These are phyloP conservation scores for Penicillium silybi DNA, from an alignment of 495 filamentous ascomycete genomes.

Conservation along the genomic window DNA sequence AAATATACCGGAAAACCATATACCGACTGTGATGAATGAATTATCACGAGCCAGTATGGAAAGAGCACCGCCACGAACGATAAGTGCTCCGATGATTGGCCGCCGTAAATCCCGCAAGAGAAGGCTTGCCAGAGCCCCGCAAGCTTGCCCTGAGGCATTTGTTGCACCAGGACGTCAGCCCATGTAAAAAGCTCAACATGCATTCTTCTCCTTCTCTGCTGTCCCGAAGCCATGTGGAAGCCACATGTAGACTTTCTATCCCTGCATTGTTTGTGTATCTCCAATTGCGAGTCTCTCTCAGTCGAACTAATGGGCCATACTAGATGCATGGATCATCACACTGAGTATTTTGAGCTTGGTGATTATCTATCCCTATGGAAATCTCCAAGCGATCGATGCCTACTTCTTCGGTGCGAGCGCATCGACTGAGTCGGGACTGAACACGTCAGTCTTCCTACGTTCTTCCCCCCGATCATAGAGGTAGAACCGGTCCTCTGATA, in stretches of 20 bases:
- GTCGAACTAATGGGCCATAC: background rate
- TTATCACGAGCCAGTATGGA: no score
- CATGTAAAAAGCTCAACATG: background rate
- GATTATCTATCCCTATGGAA: slow-evolving; percentile 39
- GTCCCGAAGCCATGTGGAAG: slow-evolving; percentile 22
- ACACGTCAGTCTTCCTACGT: slow-evolving; percentile 31
- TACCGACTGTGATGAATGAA: no score
- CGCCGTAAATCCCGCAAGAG: background rate
- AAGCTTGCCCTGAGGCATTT: background rate
- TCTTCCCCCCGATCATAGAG: slow-evolving; percentile 1
- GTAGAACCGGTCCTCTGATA: no score
- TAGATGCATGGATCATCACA: slow-evolving; percentile 38
- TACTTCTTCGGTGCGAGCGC: slow-evolving; percentile 44
- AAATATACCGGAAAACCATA: no score
- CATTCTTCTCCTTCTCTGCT: background rate
- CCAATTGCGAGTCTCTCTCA: background rate
- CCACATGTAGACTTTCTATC: slow-evolving; percentile 64
- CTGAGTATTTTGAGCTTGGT: slow-evolving; percentile 31
- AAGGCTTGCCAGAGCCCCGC: background rate
- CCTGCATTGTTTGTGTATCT: slow-evolving; percentile 44
- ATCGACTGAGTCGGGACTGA: slow-evolving; percentile 40
- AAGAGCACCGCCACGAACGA: no score
- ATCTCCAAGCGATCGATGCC: slow-evolving; percentile 36
- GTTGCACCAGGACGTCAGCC: background rate
- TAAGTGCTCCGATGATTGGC: background rate